A percentile compares a stretch with the other conserved stretches of the same genome.
These are phyloP conservation scores for Mortierella hygrophila DNA, from an alignment of 192 early-diverging fungal species.

Conservation along the genomic window DNA sequence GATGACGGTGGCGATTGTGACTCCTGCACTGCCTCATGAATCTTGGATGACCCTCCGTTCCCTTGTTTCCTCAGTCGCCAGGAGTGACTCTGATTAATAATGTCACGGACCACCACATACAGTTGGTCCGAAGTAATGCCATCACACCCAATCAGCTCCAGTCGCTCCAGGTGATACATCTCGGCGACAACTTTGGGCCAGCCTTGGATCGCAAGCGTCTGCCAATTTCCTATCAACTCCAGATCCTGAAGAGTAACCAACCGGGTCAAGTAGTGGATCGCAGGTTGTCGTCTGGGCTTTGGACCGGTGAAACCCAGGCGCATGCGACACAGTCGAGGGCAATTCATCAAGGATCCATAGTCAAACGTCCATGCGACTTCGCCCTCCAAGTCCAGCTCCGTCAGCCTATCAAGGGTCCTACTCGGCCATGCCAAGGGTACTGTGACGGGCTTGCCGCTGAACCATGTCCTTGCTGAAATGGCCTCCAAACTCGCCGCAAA, in stretches of 20 bases:
- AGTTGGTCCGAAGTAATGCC: conserved; percentile 44
- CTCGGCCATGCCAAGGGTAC: conserved; percentile 29
- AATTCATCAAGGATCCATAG: conserved; percentile 17
- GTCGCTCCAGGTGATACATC: conserved; percentile 26
- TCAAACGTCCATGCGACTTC: conserved; percentile 55
- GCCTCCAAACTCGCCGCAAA: conserved; percentile 25
- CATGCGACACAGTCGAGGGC: conserved; percentile 31
- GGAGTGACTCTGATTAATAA: conserved; percentile 9
- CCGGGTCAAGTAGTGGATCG: conserved; percentile 15
- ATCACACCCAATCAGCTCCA: conserved; percentile 37
- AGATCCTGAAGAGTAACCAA: conserved; percentile 26
- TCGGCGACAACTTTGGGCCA: conserved; percentile 26
- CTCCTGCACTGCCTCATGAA: not conserved
- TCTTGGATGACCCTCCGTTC: not conserved
- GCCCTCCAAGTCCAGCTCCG: conserved; percentile 36
- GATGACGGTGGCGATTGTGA: not conserved
- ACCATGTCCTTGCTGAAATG: conserved; percentile 36
- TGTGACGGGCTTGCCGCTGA: conserved; percentile 25
- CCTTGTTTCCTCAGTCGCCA: not conserved
- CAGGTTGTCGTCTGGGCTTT: conserved; percentile 47
- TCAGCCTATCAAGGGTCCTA: conserved; percentile 11
- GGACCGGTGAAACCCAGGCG: conserved; percentile 42
- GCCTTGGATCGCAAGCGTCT: conserved; percentile 24
- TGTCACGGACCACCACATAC: conserved; percentile 15
- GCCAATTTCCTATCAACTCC: conserved; percentile 43